Percentiles rank a stretch among this genome's conserved stretches.
Evolutionary conservation across 2,329 filamentous ascomycete genomes (phyloP).

Genomic region (Aspergillus proliferans): DNA sequence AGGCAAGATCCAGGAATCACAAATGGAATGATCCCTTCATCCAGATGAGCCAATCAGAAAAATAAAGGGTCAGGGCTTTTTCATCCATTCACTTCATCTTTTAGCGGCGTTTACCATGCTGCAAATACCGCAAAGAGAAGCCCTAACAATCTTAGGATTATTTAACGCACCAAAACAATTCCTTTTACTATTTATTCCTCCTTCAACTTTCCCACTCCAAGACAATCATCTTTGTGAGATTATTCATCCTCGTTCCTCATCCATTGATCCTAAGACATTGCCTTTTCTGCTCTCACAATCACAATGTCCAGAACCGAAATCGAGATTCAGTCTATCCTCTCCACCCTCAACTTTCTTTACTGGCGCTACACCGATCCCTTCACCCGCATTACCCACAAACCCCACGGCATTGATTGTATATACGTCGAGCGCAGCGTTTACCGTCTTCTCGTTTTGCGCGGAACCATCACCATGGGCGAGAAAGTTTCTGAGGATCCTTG

Average conservation of each 20-base stretch:
- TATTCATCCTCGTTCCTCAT: not conserved
- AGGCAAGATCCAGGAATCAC: no score
- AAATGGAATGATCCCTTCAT: no score
- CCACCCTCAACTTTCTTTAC: not conserved
- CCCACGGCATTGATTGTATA: slow-evolving; percentile 5
- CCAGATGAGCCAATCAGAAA: no score
- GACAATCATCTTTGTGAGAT: slow-evolving; percentile 41
- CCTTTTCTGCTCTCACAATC: not conserved
- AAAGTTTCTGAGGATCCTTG: slow-evolving; percentile 5
- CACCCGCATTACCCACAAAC: slow-evolving; percentile 5
- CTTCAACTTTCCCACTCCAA: slow-evolving; percentile 42
- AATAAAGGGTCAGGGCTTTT: no score
- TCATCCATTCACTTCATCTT: no score
- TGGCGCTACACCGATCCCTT: slow-evolving; percentile 2
- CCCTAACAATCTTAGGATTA: no score
- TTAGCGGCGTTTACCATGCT: no score
- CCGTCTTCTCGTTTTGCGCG: slow-evolving; percentile 8
- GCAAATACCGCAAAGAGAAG: no score
- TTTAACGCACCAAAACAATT: no score
- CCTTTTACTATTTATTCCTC: no score
- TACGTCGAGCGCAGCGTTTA: slow-evolving; percentile 1
- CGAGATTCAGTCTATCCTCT: slow-evolving; percentile 3
- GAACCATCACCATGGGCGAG: not conserved
- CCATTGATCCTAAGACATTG: not conserved
- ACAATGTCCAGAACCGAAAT: slow-evolving; percentile 4